Conservation (phyloP, 1,139 yeast genomes). For the Blastobotrys ciferrii region DNA sequence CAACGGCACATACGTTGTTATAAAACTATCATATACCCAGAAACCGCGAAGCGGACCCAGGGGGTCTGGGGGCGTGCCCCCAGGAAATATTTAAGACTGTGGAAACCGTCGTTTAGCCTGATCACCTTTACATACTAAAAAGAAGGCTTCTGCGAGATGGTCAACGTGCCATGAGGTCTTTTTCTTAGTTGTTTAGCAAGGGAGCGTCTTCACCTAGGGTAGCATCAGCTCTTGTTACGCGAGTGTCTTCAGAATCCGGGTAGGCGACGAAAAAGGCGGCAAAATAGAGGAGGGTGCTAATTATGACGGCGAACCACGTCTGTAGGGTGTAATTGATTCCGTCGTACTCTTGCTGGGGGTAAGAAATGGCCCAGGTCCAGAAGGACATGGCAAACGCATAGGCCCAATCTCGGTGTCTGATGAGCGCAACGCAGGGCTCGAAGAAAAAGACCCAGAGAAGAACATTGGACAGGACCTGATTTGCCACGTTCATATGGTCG, state of each 20-base stretch:
- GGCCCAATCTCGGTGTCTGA: slow-evolving; percentile 68
- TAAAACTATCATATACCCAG: too few relatives aligned
- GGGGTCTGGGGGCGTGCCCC: too few relatives aligned
- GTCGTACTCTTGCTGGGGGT: slow-evolving; percentile 6
- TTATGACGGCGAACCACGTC: slow-evolving; percentile 16
- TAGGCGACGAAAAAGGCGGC: slow-evolving; percentile 17
- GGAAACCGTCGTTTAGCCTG: too few relatives aligned
- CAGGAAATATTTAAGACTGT: too few relatives aligned
- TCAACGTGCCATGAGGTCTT: too few relatives aligned
- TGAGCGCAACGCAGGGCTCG: slow-evolving; percentile 57
- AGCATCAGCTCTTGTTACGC: slow-evolving; percentile 6
- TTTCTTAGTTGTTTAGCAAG: slow-evolving; percentile 9
- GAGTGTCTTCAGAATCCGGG: slow-evolving; percentile 15
- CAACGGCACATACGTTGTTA: too few relatives aligned
- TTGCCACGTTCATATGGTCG: slow-evolving; percentile 45
- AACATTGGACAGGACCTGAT: slow-evolving; percentile 69
- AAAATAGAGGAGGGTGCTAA: slow-evolving; percentile 11
- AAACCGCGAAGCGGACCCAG: too few relatives aligned
- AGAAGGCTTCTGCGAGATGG: too few relatives aligned
- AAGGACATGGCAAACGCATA: slow-evolving; percentile 57
- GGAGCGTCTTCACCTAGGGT: slow-evolving; percentile 17
- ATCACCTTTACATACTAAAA: too few relatives aligned
- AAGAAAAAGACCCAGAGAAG: slow-evolving; percentile 76
- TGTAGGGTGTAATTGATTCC: slow-evolving; percentile 10
- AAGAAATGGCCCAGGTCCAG: slow-evolving; percentile 14